Percentiles rank a stretch among this genome's conserved stretches.
phyloP scores from a whole-genome alignment of 2,329 filamentous ascomycete species.

The Nemania sp. region DNA sequence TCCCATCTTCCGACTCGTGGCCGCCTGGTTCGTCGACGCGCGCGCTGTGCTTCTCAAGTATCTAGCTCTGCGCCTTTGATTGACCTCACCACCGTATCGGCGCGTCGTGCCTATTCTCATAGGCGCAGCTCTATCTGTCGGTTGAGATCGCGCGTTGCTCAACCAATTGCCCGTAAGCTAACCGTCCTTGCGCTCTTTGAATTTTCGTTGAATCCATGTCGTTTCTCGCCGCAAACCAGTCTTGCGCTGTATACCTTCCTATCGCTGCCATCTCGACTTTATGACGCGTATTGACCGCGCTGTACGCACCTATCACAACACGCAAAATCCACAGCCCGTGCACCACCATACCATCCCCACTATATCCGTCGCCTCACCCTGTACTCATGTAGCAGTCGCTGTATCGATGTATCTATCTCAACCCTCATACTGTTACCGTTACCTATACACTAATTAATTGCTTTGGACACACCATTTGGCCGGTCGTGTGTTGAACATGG shows the following conservation, averaged over 20 bases:
- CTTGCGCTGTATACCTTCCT: constrained; percentile 9
- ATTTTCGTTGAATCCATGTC: neutral
- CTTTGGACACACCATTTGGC: constrained; percentile 5
- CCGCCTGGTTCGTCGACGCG: constrained; percentile 28
- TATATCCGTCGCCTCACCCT: constrained; percentile 23
- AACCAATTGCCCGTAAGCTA: constrained; percentile 30
- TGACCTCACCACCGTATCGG: constrained; percentile 11
- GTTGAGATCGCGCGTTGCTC: neutral
- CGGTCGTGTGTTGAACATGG: constrained; percentile 18
- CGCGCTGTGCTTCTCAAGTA: constrained; percentile 24
- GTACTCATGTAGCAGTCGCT: constrained; percentile 24
- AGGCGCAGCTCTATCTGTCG: constrained; percentile 7
- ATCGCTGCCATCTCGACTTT: constrained; percentile 13
- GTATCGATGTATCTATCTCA: constrained; percentile 30
- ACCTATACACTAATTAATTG: constrained; percentile 14
- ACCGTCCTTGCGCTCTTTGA: neutral
- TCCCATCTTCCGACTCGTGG: constrained; percentile 8
- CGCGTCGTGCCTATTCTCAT: constrained; percentile 17
- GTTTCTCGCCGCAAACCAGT: neutral
- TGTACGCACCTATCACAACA: constrained; percentile 36
- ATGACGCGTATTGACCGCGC: constrained; percentile 38
- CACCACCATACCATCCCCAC: constrained; percentile 21
- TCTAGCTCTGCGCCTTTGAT: constrained; percentile 17
- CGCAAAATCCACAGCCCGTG: constrained; percentile 25
- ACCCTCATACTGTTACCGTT: neutral